Conservation (phyloP, 2,329 filamentous ascomycete species). For the Didymella glomerata region DNA sequence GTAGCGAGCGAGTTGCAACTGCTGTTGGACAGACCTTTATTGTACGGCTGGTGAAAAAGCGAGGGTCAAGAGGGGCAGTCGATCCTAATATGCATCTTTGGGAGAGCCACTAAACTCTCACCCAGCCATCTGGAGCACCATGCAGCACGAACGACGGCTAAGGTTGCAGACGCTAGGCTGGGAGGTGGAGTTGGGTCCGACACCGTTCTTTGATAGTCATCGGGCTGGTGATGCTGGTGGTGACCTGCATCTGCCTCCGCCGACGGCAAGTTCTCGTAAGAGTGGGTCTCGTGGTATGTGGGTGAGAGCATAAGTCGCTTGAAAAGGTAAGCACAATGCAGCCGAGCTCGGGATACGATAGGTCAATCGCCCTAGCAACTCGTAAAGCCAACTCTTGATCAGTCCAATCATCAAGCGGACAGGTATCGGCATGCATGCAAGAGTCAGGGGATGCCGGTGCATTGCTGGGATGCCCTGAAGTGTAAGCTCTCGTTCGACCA, state of each 20-base stretch:
- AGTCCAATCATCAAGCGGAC: conserved; percentile 21
- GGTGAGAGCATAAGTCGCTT: conserved; percentile 22
- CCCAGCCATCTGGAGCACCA: conserved; percentile 35
- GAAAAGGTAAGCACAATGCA: conserved; percentile 28
- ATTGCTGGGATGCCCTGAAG: conserved; percentile 27
- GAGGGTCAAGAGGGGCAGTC: conserved; percentile 26
- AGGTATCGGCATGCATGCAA: conserved; percentile 25
- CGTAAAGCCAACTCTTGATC: conserved; percentile 13
- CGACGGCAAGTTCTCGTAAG: conserved; percentile 28
- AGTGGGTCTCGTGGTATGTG: conserved; percentile 27
- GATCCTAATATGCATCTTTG: conserved; percentile 38
- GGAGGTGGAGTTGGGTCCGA: conserved; percentile 32
- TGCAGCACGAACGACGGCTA: conserved; percentile 29
- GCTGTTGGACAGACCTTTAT: conserved; percentile 31
- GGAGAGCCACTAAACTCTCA: conserved; percentile 27
- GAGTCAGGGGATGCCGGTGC: conserved; percentile 13
- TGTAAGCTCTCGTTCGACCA: conserved; percentile 26
- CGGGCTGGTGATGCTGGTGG: conserved; percentile 18
- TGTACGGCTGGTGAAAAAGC: conserved; percentile 21
- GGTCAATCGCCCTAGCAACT: conserved; percentile 30
- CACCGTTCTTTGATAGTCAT: conserved; percentile 23
- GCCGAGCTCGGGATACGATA: conserved; percentile 18
- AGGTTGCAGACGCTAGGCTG: conserved; percentile 46
- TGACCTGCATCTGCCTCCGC: conserved; percentile 20
- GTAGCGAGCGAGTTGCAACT: conserved; percentile 51